Evolutionary conservation across 2,329 filamentous ascomycete species (phyloP), one percentile per base, ranked within the genome.

Genomic region (Ophiocordyceps australis): DNA sequence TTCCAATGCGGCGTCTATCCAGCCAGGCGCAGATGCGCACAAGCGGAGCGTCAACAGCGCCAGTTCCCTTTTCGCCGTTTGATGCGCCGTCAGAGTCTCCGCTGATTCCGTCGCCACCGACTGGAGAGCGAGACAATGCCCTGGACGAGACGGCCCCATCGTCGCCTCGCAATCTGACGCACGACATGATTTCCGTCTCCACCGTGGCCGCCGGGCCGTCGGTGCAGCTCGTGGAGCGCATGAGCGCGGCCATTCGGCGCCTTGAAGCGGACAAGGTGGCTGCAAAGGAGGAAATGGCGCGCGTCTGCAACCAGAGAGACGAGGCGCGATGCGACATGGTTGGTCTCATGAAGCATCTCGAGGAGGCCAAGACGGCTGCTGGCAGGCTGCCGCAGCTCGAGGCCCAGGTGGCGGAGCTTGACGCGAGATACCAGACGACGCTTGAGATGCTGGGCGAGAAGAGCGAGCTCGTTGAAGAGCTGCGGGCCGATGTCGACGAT

Each of bases 371-470:
- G 35, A 54, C 50, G 3, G 65, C 68, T 3, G 65, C 71, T 10
- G 49, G 56, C 27, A 68, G 63, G 31, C 64, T 83, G 1, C 55
- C 59, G 13, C 60, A 65, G 31, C 49, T 94, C 10, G 75, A 91
- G 47, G 54, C 51, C 23, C 67, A 82, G 37, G 56, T 93, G 25
- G 55, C 53, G 16, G 66, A 69, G 22, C 57, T 94, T 35, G 74
- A 80, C 40, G 59, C 69, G 33, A 64, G 86, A 39, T 93, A 95
- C 46, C 74, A 92, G 45, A 89, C 83, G 10, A 91, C 82, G 31
- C 59, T 98, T 27, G 85, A 95, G 55, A 75, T 95, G 71, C 55
- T 98, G 29, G 89, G 89, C 2, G 89, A 98, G 65, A 93, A 93
- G 66, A 93, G 82, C 49, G 89, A 98, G 59, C 58, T 77, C 42